Percentiles rank a stretch among this genome's conserved stretches.
phyloP scores from a whole-genome alignment of 345 rosid species.

The Heritiera littoralis region DNA sequence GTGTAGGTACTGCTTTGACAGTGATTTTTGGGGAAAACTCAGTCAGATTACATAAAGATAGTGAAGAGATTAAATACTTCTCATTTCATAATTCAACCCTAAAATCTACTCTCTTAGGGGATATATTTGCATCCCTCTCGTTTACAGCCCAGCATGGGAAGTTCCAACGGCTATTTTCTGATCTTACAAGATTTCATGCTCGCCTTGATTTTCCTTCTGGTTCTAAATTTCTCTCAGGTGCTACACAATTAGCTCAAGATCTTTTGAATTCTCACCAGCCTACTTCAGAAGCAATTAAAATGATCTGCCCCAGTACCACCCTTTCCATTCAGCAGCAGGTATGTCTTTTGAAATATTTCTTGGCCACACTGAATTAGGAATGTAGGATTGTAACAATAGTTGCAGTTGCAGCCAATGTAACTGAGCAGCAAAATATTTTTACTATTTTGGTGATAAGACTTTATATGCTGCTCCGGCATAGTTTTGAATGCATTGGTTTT shows the following conservation, averaged over 20 bases:
- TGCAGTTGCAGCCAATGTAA: neutral
- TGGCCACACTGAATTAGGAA: neutral
- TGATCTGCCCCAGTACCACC: conserved; percentile 60
- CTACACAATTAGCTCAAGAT: conserved; percentile 59
- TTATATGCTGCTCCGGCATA: neutral
- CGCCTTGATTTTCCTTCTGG: conserved; percentile 83
- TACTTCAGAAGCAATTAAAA: conserved; percentile 49
- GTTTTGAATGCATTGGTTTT: conserved; percentile 1
- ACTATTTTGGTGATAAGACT: neutral
- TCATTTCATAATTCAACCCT: conserved; percentile 45
- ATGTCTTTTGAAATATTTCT: conserved; percentile 18
- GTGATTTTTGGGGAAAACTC: conserved; percentile 67
- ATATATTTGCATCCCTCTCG: conserved; percentile 70
- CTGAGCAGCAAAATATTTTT: neutral
- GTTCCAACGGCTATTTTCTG: conserved; percentile 71
- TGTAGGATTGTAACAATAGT: neutral
- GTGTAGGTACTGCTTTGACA: conserved; percentile 66
- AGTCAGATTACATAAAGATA: conserved; percentile 37
- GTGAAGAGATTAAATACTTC: conserved; percentile 43
- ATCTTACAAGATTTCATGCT: conserved; percentile 75
- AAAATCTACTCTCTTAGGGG: conserved; percentile 65
- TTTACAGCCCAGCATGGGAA: conserved; percentile 85
- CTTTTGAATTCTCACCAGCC: conserved; percentile 64
- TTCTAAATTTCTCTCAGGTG: conserved; percentile 61
- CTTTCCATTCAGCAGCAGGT: conserved; percentile 96